Percentiles rank a stretch among this genome's conserved stretches.
These are phyloP conservation scores for Xylaria cubensis DNA, from an alignment of 495 filamentous ascomycete species.

Conservation along the genomic window DNA sequence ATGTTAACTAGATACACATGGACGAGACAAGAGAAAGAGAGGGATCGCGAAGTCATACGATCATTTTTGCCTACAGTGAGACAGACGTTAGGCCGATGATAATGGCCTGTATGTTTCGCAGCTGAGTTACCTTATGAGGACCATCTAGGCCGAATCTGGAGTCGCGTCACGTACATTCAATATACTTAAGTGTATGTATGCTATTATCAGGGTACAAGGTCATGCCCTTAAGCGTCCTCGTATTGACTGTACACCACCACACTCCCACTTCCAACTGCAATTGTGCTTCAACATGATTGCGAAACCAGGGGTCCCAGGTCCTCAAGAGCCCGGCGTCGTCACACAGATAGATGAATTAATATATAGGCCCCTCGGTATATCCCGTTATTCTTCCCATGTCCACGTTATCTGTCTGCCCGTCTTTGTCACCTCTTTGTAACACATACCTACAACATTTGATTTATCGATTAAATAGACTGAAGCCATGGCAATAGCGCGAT, in stretches of 20 bases:
- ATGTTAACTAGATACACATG: neutral
- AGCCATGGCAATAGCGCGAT: neutral
- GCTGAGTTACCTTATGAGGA: neutral
- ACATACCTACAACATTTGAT: neutral
- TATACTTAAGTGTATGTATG: neutral
- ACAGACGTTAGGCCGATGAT: neutral
- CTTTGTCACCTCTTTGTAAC: conserved; percentile 18
- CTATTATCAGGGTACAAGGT: conserved; percentile 1
- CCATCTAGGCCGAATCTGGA: neutral
- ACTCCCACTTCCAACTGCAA: neutral
- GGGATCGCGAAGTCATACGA: neutral
- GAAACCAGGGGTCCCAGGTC: neutral
- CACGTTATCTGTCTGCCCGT: neutral
- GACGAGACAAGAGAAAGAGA: neutral
- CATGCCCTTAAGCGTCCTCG: neutral
- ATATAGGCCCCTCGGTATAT: neutral
- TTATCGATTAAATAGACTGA: neutral
- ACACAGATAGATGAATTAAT: conserved; percentile 20
- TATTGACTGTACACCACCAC: neutral
- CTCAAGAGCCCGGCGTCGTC: neutral
- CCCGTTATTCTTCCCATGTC: conserved; percentile 5
- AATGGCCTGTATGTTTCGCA: neutral
- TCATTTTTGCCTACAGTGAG: neutral
- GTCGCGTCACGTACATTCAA: neutral
- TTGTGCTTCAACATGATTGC: neutral